A percentile compares a stretch with the other conserved stretches of the same genome.
These are phyloP conservation scores for Amaranthus tricolor DNA, from an alignment of 179 eudicot genomes.

Conservation along the genomic window DNA sequence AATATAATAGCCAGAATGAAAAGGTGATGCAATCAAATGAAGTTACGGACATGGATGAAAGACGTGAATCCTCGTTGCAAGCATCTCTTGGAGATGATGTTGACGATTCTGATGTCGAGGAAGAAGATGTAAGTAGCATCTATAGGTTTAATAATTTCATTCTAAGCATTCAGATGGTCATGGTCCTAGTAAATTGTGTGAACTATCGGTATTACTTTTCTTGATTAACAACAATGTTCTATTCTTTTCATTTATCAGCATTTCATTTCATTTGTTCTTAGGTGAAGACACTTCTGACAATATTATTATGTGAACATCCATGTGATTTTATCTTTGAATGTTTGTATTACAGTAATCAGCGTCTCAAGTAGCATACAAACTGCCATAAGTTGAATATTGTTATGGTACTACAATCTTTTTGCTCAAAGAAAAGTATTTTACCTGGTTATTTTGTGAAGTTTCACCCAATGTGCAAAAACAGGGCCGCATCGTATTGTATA, in stretches of 20 bases:
- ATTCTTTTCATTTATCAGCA: background rate
- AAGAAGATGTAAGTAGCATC: conserved; percentile 65
- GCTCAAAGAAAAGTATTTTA: too few relatives aligned
- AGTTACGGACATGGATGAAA: conserved; percentile 24
- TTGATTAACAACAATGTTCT: background rate
- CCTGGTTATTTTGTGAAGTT: too few relatives aligned
- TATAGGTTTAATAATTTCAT: background rate
- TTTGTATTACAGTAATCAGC: too few relatives aligned
- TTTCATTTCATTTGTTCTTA: background rate
- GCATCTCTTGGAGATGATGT: conserved; percentile 38
- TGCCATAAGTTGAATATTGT: too few relatives aligned
- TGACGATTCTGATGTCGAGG: conserved; percentile 66
- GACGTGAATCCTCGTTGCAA: conserved; percentile 29
- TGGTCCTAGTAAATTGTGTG: background rate
- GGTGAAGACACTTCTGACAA: background rate
- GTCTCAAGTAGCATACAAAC: too few relatives aligned
- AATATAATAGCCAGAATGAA: conserved; percentile 26
- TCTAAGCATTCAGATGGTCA: background rate
- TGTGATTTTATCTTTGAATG: background rate
- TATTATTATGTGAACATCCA: background rate
- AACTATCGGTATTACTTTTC: background rate
- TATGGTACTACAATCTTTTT: too few relatives aligned
- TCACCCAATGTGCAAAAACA: too few relatives aligned
- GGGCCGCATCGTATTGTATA: too few relatives aligned
- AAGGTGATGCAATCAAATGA: conserved; percentile 31